Evolutionary conservation across 208 protist genomes (phyloP), one percentile per base, ranked within the genome.

Genomic region (Crithidia bombi): DNA sequence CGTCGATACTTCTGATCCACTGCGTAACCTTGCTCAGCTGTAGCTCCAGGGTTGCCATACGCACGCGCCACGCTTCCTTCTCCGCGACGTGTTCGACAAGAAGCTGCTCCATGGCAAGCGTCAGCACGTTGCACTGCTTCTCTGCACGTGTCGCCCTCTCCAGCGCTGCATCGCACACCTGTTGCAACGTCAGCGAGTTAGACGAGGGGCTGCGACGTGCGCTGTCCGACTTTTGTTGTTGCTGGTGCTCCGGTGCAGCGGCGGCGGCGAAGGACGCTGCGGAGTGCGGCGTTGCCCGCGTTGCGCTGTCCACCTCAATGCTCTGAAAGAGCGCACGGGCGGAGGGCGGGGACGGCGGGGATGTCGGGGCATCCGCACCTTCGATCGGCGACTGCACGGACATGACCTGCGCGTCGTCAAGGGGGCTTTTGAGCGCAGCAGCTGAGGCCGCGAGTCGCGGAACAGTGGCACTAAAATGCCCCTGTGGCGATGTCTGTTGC

Each of bases 271-370:
- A 38, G 2, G 57, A 7, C 25, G 41, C 38, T 17, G 32, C n/a
- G n/a, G 59, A 49, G 1, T 6, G 36, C 17, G 59, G 41, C 3
- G 43, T 51, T 32, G 35, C 30, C 12, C 50, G 49, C 23, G 64
- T 50, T 3, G n/a, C 38, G 47, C 55, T 69, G 25, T 65, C 63
- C 15, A 61, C 38, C 33, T 76, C 55, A 14, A 65, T 59, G 39
- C 55, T 57, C 35, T 70, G 70, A 35, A 76, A 76, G 10, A 76
- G 63, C 46, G 56, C 63, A 4, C 70, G 70, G n/a, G 70, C 70
- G 2, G 70, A 76, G 3, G 70, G 70, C 35, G 70, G 70, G 12
- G 63, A 76, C 5, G 35, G 23, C 17, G 63, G 70, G 9, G 63
- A 76, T 19, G 51, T 57, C 19, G 44, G 46, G 25, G 41, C 10